A percentile compares a stretch with the other conserved stretches of the same genome.
Conservation (phyloP, 202 grass and related monocot species). For the Musa balbisiana region DNA sequence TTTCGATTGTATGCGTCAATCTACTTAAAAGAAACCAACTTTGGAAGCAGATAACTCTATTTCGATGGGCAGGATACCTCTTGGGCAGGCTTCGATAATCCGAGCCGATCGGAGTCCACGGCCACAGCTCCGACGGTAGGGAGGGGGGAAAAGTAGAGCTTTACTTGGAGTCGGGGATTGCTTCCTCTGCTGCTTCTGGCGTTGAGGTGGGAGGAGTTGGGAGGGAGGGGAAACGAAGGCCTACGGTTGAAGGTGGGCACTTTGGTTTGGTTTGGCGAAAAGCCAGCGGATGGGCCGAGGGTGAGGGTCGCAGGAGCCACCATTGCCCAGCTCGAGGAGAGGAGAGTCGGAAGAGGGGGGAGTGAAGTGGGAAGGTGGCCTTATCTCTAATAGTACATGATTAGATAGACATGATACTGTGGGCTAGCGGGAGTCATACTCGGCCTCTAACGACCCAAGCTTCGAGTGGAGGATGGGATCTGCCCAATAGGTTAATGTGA, state of each 20-base stretch:
- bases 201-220: constrained; percentile 20
- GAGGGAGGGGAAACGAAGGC: constrained; percentile 12
- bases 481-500: too few species aligned
- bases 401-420: neutral
- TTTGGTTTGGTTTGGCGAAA: constrained; percentile 10
- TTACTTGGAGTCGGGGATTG: neutral
- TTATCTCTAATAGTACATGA: neutral
- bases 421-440: too few species aligned
- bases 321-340: constrained; percentile 28
- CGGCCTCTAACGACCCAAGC: too few species aligned
- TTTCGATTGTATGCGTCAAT: neutral
- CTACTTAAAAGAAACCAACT: too few species aligned
- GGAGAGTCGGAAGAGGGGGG: neutral
- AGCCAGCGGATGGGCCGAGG: constrained; percentile 42
- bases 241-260: neutral
- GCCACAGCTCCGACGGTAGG: constrained; percentile 36
- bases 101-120: constrained; percentile 46
- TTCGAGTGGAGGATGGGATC: too few species aligned
- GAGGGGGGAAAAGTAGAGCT: neutral
- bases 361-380: neutral
- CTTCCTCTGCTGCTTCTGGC: neutral
- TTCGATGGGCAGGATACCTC: constrained; percentile 25
- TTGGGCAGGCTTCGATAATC: constrained; percentile 31
- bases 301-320: constrained; percentile 49
- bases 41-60: too few species aligned